Evolutionary conservation across 2,329 filamentous ascomycete species (phyloP).

Genomic region (Aspergillus melleus): DNA sequence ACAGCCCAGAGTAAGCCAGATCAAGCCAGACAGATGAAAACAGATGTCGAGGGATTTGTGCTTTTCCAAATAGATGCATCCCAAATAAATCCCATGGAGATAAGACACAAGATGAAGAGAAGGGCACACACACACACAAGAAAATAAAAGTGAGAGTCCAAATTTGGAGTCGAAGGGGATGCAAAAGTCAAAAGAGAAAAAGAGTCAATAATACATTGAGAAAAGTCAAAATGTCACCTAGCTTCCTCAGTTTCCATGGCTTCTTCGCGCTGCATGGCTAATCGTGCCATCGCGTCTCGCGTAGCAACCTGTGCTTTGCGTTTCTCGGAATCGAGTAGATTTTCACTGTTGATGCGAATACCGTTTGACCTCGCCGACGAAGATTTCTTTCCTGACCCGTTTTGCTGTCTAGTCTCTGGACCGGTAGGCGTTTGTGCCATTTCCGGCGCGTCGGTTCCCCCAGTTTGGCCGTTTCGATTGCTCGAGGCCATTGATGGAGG

Average conservation of each 20-base stretch:
- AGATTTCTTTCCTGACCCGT: conserved; percentile 17
- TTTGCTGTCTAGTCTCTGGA: neutral
- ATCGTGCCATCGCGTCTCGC: conserved; percentile 34
- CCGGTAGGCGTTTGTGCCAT: neutral
- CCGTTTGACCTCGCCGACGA: neutral
- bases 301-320: conserved; percentile 36
- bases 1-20: neutral
- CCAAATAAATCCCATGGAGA: neutral
- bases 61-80: neutral
- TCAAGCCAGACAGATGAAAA: neutral
- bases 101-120: neutral
- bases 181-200: neutral
- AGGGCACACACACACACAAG: neutral
- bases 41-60: neutral
- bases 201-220: conserved; percentile 15
- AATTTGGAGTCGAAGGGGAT: neutral
- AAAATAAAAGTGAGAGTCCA: neutral
- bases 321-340: conserved; percentile 20
- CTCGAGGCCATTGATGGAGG: conserved; percentile 6
- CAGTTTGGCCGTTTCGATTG: neutral
- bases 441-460: neutral
- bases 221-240: conserved; percentile 18
- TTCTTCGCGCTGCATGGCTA: conserved; percentile 42
- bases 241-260: conserved; percentile 35
- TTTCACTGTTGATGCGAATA: conserved; percentile 2